phyloP scores from a whole-genome alignment of 306 rosid species.

The Arachis hypogaea region DNA sequence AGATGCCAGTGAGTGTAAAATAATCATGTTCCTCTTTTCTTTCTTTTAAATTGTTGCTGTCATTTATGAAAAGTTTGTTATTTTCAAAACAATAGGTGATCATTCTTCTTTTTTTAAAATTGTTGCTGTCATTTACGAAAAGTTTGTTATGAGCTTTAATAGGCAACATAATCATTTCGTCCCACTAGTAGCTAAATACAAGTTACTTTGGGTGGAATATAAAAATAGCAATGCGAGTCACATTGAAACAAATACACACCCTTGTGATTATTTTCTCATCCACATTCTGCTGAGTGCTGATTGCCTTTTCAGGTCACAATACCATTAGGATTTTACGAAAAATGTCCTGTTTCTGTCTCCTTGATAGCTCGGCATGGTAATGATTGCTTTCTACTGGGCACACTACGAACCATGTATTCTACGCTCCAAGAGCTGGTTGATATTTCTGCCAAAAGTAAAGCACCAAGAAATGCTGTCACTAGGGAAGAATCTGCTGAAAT shows the following conservation, averaged over 20 bases:
- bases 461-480: constrained; percentile 63
- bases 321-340: constrained; percentile 81
- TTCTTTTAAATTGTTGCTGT: no score
- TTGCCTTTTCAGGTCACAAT: constrained; percentile 71
- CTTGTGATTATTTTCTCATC: constrained; percentile 13
- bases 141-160: no score
- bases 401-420: constrained; percentile 64
- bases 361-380: constrained; percentile 93
- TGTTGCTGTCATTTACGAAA: no score
- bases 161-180: no score
- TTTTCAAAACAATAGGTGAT: no score
- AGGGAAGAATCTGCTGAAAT: constrained; percentile 85
- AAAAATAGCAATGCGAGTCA: no score
- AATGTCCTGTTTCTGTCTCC: constrained; percentile 81
- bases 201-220: no score
- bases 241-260: not conserved
- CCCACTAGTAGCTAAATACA: no score
- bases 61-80: no score
- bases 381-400: constrained; percentile 90
- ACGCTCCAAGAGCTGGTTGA: constrained; percentile 71
- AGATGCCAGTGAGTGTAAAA: no score
- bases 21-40: no score
- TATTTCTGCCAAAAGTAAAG: constrained; percentile 41
- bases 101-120: no score
- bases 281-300: constrained; percentile 1